Evolutionary conservation across 208 protist genomes (phyloP).

Genomic region (Trypanosomatidae sp.): DNA sequence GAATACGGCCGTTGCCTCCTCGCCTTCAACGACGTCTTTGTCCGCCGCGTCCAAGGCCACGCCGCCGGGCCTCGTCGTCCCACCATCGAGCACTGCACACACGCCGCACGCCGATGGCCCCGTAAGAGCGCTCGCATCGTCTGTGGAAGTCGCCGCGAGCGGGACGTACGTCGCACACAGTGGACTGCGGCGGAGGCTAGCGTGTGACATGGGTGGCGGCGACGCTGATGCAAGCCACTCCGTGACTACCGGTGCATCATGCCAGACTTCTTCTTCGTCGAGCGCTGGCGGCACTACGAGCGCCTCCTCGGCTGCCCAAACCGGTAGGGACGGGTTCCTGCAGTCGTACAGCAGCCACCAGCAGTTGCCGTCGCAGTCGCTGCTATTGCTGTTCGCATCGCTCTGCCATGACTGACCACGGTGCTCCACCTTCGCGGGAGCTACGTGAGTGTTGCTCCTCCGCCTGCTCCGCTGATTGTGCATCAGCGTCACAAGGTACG

Average conservation of each 20-base stretch:
- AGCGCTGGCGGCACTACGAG: neutral
- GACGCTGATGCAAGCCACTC: conserved; percentile 10
- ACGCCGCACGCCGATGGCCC: neutral
- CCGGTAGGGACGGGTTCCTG: conserved; percentile 15
- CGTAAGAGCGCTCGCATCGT: neutral
- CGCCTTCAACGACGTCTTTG: neutral
- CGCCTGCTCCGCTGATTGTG: neutral
- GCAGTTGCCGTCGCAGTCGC: neutral
- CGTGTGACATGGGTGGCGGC: neutral
- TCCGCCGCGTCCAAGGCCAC: neutral
- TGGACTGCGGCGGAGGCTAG: neutral
- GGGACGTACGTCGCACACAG: conserved; percentile 18
- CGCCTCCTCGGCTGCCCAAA: conserved; percentile 16
- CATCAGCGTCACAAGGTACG: conserved; percentile 16
- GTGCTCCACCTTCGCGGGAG: neutral
- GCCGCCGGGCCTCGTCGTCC: neutral
- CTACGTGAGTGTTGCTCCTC: neutral
- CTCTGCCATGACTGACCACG: neutral
- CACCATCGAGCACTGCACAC: conserved; percentile 9
- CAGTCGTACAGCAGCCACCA: conserved; percentile 28
- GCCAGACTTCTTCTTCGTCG: neutral
- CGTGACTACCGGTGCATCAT: neutral
- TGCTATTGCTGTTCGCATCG: neutral
- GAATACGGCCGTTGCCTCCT: neutral
- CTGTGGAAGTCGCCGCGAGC: neutral